phyloP scores from a whole-genome alignment of 805 yeast genomes.

The Cyberlindnera misumaiensis region DNA sequence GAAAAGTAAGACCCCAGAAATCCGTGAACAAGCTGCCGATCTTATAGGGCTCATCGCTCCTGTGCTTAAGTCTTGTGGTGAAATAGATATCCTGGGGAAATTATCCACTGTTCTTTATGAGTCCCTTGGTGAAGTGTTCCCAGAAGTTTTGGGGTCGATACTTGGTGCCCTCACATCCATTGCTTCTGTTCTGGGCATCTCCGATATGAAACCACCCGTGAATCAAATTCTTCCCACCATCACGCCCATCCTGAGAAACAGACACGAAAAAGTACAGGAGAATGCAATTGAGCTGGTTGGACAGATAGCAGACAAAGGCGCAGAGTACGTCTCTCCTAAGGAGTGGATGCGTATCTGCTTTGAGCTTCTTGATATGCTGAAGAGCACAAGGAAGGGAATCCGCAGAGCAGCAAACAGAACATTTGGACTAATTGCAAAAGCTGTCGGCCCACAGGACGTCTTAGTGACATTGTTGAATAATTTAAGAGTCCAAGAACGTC shows the following conservation, averaged over 20 bases:
- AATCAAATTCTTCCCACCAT: constrained; percentile 78
- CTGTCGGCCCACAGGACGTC: constrained; percentile 95
- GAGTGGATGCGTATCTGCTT: constrained; percentile 98
- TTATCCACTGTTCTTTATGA: constrained; percentile 77
- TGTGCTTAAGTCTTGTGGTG: constrained; percentile 57
- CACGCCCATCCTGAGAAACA: constrained; percentile 84
- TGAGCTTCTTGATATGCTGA: constrained; percentile 82
- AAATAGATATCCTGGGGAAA: constrained; percentile 55
- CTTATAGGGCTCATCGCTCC: constrained; percentile 61
- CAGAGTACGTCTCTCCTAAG: constrained; percentile 78
- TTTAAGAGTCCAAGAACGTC: constrained; percentile 90
- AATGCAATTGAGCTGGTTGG: constrained; percentile 76
- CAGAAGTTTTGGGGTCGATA: constrained; percentile 87
- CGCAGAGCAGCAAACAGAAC: constrained; percentile 83
- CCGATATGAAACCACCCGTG: constrained; percentile 69
- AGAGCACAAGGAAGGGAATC: constrained; percentile 69
- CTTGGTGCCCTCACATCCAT: constrained; percentile 64
- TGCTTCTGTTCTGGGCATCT: constrained; percentile 51
- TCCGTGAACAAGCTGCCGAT: constrained; percentile 82
- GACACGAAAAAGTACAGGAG: constrained; percentile 88
- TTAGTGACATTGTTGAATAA: constrained; percentile 77
- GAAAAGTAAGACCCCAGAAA: constrained; percentile 61
- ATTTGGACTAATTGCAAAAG: constrained; percentile 84
- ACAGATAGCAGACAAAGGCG: constrained; percentile 68
- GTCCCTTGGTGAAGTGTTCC: constrained; percentile 89